phyloP scores from a whole-genome alignment of 169 alveolate species.

The Cryptosporidium muris region DNA sequence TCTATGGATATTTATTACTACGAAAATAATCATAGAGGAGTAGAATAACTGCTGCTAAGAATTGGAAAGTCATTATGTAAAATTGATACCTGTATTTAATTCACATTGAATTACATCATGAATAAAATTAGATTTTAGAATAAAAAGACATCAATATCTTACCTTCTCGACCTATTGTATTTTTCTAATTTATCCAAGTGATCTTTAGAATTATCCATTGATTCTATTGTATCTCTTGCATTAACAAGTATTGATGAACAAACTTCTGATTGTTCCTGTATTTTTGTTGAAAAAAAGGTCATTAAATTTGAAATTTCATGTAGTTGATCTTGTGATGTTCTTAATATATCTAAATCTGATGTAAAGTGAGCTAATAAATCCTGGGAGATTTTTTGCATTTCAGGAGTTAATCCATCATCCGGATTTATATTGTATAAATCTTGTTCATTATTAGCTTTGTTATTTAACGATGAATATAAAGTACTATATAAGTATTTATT shows the following conservation, averaged over 20 bases:
- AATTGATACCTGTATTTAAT: slow-evolving; percentile 3
- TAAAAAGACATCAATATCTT: not conserved
- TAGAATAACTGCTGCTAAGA: slow-evolving; percentile 27
- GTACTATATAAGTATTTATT: not conserved
- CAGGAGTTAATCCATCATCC: slow-evolving; percentile 30
- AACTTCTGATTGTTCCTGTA: slow-evolving; percentile 57
- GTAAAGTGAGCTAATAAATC: slow-evolving; percentile 42
- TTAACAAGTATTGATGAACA: slow-evolving; percentile 17
- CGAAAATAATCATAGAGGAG: slow-evolving; percentile 23
- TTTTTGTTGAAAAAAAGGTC: slow-evolving; percentile 53
- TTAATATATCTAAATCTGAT: slow-evolving; percentile 53
- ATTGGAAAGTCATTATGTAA: slow-evolving; percentile 23
- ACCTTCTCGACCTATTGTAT: slow-evolving; percentile 8
- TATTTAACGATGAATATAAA: not conserved
- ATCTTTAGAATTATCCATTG: slow-evolving; percentile 13
- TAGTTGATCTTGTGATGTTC: slow-evolving; percentile 49
- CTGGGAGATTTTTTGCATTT: slow-evolving; percentile 61
- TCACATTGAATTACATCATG: not conserved
- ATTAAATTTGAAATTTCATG: slow-evolving; percentile 57
- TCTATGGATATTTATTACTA: slow-evolving; percentile 39
- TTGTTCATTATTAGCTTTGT: not conserved
- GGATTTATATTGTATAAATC: not conserved
- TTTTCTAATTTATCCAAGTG: slow-evolving; percentile 23
- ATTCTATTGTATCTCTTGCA: slow-evolving; percentile 50
- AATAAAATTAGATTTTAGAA: not conserved